These are phyloP conservation scores for Nothopassalora personata DNA, from an alignment of 2,329 filamentous ascomycete species.

Conservation along the genomic window DNA sequence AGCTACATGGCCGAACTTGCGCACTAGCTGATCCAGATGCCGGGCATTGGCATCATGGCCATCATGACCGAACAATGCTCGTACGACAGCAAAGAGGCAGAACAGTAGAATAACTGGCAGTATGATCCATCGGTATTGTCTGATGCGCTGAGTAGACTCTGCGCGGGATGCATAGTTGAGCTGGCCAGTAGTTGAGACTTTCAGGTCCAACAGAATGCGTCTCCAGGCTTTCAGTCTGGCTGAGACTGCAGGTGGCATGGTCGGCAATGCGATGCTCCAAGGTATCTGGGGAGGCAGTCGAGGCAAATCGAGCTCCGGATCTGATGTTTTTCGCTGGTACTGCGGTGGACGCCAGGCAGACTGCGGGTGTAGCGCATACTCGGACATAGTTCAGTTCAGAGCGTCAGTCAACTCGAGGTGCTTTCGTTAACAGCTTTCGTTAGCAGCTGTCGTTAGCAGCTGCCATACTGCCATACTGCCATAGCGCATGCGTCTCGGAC, in stretches of 20 bases:
- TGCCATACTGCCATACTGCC: background rate
- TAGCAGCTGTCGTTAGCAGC: no score
- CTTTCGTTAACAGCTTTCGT: background rate
- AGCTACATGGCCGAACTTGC: background rate
- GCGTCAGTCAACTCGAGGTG: background rate
- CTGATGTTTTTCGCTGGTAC: background rate
- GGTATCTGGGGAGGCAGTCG: background rate
- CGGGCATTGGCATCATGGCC: background rate
- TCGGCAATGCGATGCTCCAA: background rate
- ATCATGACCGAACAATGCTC: background rate
- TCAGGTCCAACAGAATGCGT: background rate
- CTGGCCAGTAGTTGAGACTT: background rate
- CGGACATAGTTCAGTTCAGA: background rate
- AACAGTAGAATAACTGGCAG: background rate
- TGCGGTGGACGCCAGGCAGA: background rate
- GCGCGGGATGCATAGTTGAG: background rate
- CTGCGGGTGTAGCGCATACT: background rate
- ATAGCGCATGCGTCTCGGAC: background rate
- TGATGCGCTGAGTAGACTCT: background rate
- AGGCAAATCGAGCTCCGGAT: background rate
- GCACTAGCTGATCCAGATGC: background rate
- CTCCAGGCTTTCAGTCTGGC: background rate
- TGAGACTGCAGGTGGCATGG: background rate
- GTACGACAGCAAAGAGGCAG: background rate
- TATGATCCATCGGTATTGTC: background rate